phyloP scores from a whole-genome alignment of 2,329 filamentous ascomycete species.

The Graphilbum ipis-grandicollis region DNA sequence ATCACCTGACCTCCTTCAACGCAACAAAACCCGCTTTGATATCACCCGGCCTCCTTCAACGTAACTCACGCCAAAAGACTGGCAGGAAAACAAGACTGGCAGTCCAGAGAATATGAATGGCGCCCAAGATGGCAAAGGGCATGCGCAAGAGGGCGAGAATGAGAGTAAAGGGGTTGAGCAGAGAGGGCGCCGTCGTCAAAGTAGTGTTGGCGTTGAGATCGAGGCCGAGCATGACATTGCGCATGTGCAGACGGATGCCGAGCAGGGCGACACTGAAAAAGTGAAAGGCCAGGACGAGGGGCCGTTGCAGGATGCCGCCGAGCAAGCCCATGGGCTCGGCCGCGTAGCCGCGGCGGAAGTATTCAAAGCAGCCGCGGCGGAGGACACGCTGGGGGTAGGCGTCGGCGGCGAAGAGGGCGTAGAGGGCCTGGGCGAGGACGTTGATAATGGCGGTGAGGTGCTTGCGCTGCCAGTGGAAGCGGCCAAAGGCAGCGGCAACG shows the following conservation, averaged over 20 bases:
- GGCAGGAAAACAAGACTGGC: slow-evolving; percentile 70
- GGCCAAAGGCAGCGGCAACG: slow-evolving; percentile 50
- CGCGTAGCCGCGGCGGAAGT: slow-evolving; percentile 65
- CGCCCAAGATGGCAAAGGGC: slow-evolving; percentile 47
- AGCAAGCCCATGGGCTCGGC: slow-evolving; percentile 69
- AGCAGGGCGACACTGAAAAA: slow-evolving; percentile 89
- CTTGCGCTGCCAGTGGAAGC: slow-evolving; percentile 83
- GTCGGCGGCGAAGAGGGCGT: slow-evolving; percentile 77
- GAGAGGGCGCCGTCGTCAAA: background rate
- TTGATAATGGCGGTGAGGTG: slow-evolving; percentile 76
- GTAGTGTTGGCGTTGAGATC: background rate
- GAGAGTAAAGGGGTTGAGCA: slow-evolving; percentile 14
- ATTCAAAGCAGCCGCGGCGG: slow-evolving; percentile 79
- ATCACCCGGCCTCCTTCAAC: too few relatives aligned
- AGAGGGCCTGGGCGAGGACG: slow-evolving; percentile 89
- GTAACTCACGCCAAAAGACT: slow-evolving; percentile 34
- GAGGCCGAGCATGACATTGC: slow-evolving; percentile 15
- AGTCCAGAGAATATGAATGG: slow-evolving; percentile 56
- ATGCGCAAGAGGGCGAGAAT: background rate
- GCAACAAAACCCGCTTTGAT: too few relatives aligned
- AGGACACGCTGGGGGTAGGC: slow-evolving; percentile 61
- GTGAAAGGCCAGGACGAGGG: slow-evolving; percentile 67
- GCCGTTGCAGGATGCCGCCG: slow-evolving; percentile 62
- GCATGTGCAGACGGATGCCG: slow-evolving; percentile 51
- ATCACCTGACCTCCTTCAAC: too few relatives aligned